These are phyloP conservation scores for Vitis cinerea DNA, from an alignment of 164 flowering plant genomes.

Conservation along the genomic window DNA sequence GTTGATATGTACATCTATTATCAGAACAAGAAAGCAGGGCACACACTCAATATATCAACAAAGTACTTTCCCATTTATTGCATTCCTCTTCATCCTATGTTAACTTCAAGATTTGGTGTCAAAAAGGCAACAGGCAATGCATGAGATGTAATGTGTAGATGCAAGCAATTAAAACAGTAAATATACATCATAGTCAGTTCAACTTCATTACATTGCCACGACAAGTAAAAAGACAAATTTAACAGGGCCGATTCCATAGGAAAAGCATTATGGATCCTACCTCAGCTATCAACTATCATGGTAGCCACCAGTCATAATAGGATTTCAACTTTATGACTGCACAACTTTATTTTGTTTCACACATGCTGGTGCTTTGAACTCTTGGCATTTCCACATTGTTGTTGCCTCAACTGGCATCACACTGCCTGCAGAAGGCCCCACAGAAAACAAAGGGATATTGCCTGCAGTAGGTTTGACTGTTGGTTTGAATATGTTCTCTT, in stretches of 20 bases:
- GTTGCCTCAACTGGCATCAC: slow-evolving; percentile 35
- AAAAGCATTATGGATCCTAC: slow-evolving; percentile 31
- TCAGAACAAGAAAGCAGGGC: not conserved
- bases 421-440: slow-evolving; percentile 30
- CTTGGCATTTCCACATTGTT: slow-evolving; percentile 54
- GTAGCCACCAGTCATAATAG: slow-evolving; percentile 24
- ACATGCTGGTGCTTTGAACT: slow-evolving; percentile 48
- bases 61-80: not conserved
- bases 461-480: slow-evolving; percentile 20
- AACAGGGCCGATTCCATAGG: slow-evolving; percentile 15
- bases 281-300: slow-evolving; percentile 35
- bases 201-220: slow-evolving; percentile 22
- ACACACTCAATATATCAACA: not conserved
- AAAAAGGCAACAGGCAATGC: slow-evolving; percentile 1
- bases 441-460: slow-evolving; percentile 30
- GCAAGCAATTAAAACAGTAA: slow-evolving; percentile 19
- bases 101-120: slow-evolving; percentile 7
- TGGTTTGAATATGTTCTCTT: slow-evolving; percentile 31
- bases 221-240: slow-evolving; percentile 13
- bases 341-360: slow-evolving; percentile 55
- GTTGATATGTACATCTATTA: not conserved
- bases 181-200: slow-evolving; percentile 27
- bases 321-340: slow-evolving; percentile 41
- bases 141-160: slow-evolving; percentile 1
- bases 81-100: not conserved